A percentile compares a stretch with the other conserved stretches of the same genome.
These are phyloP conservation scores for Tricladium varicosporioides DNA, from an alignment of 2,329 filamentous ascomycete genomes.

Conservation along the genomic window DNA sequence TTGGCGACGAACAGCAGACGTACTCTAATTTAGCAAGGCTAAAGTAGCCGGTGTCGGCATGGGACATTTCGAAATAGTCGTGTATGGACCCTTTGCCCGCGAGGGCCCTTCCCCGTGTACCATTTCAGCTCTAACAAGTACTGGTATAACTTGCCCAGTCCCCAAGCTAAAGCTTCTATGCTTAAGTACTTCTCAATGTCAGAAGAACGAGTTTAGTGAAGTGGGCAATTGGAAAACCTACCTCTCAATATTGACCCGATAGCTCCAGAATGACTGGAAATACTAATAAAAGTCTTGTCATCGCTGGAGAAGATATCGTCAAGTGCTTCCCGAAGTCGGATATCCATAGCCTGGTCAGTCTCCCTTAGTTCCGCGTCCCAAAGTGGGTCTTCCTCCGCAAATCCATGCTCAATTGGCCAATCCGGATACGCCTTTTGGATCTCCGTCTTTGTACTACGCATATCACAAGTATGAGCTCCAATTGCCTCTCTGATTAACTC, in stretches of 20 bases:
- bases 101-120: slow-evolving; percentile 19
- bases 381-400: slow-evolving; percentile 54
- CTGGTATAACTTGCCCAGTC: slow-evolving; percentile 69
- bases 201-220: background rate
- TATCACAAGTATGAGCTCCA: slow-evolving; percentile 68
- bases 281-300: slow-evolving; percentile 53
- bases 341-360: slow-evolving; percentile 46
- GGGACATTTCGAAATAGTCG: slow-evolving; percentile 2
- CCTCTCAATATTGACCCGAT: slow-evolving; percentile 49
- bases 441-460: slow-evolving; percentile 51
- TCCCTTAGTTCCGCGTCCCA: slow-evolving; percentile 47
- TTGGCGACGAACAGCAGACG: too few relatives aligned
- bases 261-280: slow-evolving; percentile 60
- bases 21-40: background rate
- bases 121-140: slow-evolving; percentile 59
- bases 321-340: slow-evolving; percentile 47
- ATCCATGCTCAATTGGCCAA: slow-evolving; percentile 59
- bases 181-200: slow-evolving; percentile 44
- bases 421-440: slow-evolving; percentile 51
- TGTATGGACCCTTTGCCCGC: slow-evolving; percentile 6
- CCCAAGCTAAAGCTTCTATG: slow-evolving; percentile 60
- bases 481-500: slow-evolving; percentile 65
- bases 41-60: background rate
- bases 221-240: slow-evolving; percentile 7
- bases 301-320: slow-evolving; percentile 57